Conservation (phyloP, 1,139 yeast genomes). For the Candida pseudoviswanathii region DNA sequence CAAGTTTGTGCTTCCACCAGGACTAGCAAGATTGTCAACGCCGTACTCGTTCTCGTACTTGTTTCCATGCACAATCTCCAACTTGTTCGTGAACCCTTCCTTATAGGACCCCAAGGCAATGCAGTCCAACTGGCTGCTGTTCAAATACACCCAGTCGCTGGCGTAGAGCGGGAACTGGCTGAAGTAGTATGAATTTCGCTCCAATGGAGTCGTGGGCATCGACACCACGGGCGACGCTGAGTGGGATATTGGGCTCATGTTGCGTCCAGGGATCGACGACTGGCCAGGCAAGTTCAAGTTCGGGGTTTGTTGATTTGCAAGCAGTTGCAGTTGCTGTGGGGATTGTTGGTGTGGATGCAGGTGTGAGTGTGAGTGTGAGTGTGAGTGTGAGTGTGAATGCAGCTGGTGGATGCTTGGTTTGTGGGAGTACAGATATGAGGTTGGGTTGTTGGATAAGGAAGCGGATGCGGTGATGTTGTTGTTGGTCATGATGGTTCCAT, state of each 20-base stretch:
- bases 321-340: not conserved
- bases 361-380: not conserved
- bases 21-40: slow-evolving; percentile 6
- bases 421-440: not conserved
- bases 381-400: no score
- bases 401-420: not conserved
- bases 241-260: slow-evolving; percentile 9
- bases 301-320: not conserved
- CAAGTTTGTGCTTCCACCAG: slow-evolving; percentile 6
- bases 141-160: slow-evolving; percentile 62
- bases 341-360: slow-evolving; percentile 1
- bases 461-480: slow-evolving; percentile 5
- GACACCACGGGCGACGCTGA: slow-evolving; percentile 5
- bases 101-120: slow-evolving; percentile 70
- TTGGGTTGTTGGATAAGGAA: slow-evolving; percentile 5
- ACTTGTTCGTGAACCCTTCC: slow-evolving; percentile 65
- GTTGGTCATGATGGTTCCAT: slow-evolving; percentile 9
- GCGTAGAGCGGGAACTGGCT: slow-evolving; percentile 66
- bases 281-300: slow-evolving; percentile 2
- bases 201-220: slow-evolving; percentile 15
- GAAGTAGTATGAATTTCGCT: slow-evolving; percentile 55
- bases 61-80: slow-evolving; percentile 50
- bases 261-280: slow-evolving; percentile 3
- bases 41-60: slow-evolving; percentile 29
- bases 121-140: slow-evolving; percentile 44